Evolutionary conservation across 2,329 filamentous ascomycete species (phyloP).

Genomic region (Colletotrichum lindemuthianum): DNA sequence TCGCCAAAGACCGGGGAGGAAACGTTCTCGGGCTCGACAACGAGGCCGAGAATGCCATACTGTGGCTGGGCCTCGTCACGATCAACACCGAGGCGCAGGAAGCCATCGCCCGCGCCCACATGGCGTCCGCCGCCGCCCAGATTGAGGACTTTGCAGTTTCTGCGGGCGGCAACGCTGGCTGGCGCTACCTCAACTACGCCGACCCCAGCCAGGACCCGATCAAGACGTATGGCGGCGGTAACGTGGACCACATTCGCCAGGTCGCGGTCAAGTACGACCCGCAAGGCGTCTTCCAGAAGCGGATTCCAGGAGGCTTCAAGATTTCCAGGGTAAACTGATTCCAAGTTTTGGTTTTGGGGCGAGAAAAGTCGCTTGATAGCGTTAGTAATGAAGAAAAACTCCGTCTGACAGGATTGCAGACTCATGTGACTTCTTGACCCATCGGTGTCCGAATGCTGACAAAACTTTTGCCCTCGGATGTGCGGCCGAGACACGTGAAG

Average conservation of each 20-base stretch:
- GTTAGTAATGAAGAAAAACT: not conserved
- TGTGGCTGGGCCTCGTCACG: conserved; percentile 13
- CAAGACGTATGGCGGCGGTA: conserved; percentile 47
- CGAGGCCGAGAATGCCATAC: not conserved
- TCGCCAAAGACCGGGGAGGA: conserved; percentile 47
- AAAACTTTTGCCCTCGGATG: no score
- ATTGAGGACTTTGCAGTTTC: conserved; percentile 28
- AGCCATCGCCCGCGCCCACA: conserved; percentile 2
- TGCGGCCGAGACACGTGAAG: no score
- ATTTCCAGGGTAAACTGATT: conserved; percentile 11
- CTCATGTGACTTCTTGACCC: no score
- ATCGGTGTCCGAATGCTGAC: no score
- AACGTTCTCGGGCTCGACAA: conserved; percentile 52
- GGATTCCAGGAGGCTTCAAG: conserved; percentile 38
- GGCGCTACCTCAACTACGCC: conserved; percentile 59
- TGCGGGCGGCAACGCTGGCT: conserved; percentile 43
- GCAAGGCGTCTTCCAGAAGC: conserved; percentile 44
- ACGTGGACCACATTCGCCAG: conserved; percentile 42
- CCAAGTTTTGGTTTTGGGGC: not conserved
- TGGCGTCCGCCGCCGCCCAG: conserved; percentile 12
- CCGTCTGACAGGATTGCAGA: not conserved
- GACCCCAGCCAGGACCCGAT: conserved; percentile 48
- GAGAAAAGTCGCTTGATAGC: not conserved
- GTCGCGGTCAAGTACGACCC: conserved; percentile 47
- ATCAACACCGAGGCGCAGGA: conserved; percentile 19